A percentile compares a stretch with the other conserved stretches of the same genome.
phyloP scores from a whole-genome alignment of 257 asterid genomes.

The Nicotiana knightiana region DNA sequence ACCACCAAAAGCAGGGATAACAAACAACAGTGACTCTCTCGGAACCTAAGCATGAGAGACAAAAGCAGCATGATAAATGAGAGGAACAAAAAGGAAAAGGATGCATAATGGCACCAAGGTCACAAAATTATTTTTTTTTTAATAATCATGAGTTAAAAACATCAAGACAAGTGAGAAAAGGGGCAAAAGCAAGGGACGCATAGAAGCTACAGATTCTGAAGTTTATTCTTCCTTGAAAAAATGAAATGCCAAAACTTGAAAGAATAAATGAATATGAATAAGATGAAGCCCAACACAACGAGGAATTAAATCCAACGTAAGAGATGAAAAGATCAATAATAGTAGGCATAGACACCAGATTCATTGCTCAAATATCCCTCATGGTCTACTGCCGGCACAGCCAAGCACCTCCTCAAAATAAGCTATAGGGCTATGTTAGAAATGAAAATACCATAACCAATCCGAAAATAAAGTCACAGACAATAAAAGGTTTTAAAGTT shows the following conservation, averaged over 20 bases:
- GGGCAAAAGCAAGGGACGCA: background rate
- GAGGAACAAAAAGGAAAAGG: background rate
- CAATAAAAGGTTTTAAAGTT: background rate
- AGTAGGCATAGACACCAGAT: background rate
- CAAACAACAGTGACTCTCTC: slow-evolving; percentile 78
- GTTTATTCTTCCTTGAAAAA: background rate
- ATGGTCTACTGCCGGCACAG: background rate
- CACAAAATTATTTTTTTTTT: background rate
- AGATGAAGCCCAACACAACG: background rate
- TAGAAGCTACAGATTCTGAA: background rate
- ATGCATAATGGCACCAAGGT: background rate
- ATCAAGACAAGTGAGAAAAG: background rate
- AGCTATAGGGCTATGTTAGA: background rate
- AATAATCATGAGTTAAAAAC: background rate
- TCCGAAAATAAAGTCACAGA: background rate
- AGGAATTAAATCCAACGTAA: background rate
- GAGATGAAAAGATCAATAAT: background rate
- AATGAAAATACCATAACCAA: background rate
- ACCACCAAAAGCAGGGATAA: slow-evolving; percentile 96
- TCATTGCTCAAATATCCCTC: background rate
- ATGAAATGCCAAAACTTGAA: background rate
- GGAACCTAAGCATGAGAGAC: slow-evolving; percentile 59
- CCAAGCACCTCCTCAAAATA: background rate
- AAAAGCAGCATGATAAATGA: background rate
- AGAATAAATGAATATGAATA: background rate